Conservation (phyloP, 805 yeast species). For the Zygoascus bituminiphila region DNA sequence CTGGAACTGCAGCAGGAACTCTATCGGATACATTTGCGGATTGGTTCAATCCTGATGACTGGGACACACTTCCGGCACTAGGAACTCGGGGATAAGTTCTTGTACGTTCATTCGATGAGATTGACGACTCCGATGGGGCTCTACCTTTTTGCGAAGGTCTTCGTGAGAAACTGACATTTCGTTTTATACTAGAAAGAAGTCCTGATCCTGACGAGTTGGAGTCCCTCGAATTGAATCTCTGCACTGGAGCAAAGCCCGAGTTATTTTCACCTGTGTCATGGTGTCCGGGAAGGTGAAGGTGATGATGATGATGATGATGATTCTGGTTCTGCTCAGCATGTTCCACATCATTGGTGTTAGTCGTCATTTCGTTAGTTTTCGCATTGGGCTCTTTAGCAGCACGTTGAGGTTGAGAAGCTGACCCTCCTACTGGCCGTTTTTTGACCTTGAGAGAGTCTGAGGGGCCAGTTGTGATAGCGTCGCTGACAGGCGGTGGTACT, state of each 20-base stretch:
- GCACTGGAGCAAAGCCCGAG: neutral
- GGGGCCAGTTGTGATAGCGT: neutral
- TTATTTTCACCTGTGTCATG: neutral
- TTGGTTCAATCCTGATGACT: neutral
- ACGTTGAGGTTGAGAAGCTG: too few relatives aligned
- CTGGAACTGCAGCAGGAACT: too few relatives aligned
- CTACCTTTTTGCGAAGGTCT: conserved; percentile 9
- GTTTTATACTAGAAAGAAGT: conserved; percentile 10
- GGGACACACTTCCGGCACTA: neutral
- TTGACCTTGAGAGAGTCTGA: neutral
- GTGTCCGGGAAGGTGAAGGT: too few relatives aligned
- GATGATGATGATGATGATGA: neutral
- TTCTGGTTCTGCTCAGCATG: neutral
- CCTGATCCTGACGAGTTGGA: conserved; percentile 8
- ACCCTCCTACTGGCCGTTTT: neutral
- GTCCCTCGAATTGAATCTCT: neutral
- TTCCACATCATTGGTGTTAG: neutral
- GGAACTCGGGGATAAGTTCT: neutral
- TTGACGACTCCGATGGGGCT: conserved; percentile 13
- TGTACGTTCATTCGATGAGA: conserved; percentile 4
- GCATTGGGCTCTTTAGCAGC: neutral
- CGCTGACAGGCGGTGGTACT: neutral
- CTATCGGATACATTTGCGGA: neutral
- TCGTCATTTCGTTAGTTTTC: neutral
- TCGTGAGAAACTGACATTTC: conserved; percentile 15